These are phyloP conservation scores for Aureoboletus auriporus DNA, from an alignment of 768 basidiomycete species.

Conservation along the genomic window DNA sequence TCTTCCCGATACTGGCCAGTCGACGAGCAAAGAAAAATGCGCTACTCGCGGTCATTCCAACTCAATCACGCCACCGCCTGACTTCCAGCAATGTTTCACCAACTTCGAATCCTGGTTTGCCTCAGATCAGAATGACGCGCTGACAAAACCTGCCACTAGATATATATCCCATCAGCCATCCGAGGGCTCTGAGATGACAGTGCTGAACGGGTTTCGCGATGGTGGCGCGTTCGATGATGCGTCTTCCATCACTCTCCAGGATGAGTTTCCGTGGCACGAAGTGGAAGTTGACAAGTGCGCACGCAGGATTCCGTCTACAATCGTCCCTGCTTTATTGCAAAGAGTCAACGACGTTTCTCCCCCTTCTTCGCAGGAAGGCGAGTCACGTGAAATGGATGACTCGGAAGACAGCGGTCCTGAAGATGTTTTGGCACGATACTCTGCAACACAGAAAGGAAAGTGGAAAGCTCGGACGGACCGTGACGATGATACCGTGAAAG, in stretches of 20 bases:
- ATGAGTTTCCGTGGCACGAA: slow-evolving; percentile 6
- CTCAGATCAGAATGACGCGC: background rate
- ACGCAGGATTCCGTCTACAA: slow-evolving; percentile 11
- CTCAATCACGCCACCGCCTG: background rate
- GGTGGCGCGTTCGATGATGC: slow-evolving; percentile 3
- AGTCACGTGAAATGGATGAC: background rate
- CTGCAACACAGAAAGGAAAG: slow-evolving; percentile 14
- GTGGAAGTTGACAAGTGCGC: background rate
- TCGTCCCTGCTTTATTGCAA: slow-evolving; percentile 18
- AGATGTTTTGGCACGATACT: background rate
- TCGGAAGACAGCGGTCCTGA: background rate
- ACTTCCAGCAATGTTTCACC: background rate
- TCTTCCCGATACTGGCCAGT: background rate
- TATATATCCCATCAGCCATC: background rate
- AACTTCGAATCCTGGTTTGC: background rate
- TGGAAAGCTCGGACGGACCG: slow-evolving; percentile 1
- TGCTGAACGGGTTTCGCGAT: background rate
- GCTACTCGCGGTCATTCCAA: background rate
- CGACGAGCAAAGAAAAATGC: background rate
- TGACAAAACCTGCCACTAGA: slow-evolving; percentile 1
- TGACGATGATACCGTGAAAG: background rate
- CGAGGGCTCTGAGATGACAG: slow-evolving; percentile 4
- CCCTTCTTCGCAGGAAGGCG: background rate
- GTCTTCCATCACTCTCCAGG: slow-evolving; percentile 14
- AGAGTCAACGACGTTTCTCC: background rate